Conservation (phyloP, 2,329 filamentous ascomycete genomes). For the Lizonia empirigonia region DNA sequence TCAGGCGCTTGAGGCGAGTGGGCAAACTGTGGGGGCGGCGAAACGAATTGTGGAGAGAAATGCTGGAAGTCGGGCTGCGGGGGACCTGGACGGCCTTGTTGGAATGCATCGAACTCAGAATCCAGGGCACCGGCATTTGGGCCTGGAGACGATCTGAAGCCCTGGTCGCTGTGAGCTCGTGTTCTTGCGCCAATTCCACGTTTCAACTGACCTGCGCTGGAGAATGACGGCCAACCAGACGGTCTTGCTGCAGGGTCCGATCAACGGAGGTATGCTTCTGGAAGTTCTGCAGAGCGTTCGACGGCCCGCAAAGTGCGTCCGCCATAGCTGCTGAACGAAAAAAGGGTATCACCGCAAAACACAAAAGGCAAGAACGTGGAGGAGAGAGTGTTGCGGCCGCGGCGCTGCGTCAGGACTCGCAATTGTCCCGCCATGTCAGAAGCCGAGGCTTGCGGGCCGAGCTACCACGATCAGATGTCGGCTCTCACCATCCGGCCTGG, state of each 20-base stretch:
- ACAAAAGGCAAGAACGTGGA: slow-evolving; percentile 7
- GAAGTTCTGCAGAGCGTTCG: slow-evolving; percentile 75
- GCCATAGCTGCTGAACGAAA: slow-evolving; percentile 57
- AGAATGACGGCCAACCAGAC: slow-evolving; percentile 60
- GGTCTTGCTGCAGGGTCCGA: slow-evolving; percentile 74
- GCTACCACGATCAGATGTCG: slow-evolving; percentile 10
- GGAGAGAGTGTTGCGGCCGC: slow-evolving; percentile 1
- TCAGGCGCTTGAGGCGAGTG: slow-evolving; percentile 45
- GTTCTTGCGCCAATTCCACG: not conserved
- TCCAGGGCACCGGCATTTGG: slow-evolving; percentile 63
- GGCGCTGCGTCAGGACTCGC: not conserved
- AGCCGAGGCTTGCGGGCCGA: slow-evolving; percentile 32
- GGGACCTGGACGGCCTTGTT: slow-evolving; percentile 55
- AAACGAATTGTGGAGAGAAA: slow-evolving; percentile 43
- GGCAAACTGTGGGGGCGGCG: slow-evolving; percentile 47
- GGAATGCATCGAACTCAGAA: slow-evolving; percentile 72
- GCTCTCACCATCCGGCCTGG: no score
- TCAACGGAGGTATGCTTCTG: slow-evolving; percentile 72
- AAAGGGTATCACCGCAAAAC: slow-evolving; percentile 30
- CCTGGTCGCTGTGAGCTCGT: slow-evolving; percentile 50
- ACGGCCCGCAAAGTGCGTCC: slow-evolving; percentile 74
- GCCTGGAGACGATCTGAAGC: slow-evolving; percentile 64
- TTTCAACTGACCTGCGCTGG: slow-evolving; percentile 58
- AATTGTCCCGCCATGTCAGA: slow-evolving; percentile 14
- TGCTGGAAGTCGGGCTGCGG: slow-evolving; percentile 49